Evolutionary conservation across 2,329 filamentous ascomycete species (phyloP).

Genomic region (Colletotrichum sp.): DNA sequence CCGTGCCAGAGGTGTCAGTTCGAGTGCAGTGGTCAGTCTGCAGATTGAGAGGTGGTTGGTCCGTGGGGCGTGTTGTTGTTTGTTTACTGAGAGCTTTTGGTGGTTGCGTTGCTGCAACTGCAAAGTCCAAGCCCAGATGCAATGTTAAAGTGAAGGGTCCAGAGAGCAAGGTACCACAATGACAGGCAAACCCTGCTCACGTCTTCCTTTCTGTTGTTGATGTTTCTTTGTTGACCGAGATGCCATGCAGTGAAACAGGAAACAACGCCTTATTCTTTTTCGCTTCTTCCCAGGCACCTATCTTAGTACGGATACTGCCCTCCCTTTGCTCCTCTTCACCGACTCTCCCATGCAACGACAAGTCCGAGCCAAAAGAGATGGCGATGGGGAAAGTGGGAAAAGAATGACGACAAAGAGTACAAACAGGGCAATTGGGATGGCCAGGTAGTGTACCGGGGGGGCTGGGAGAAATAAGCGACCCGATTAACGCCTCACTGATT

Average conservation of each 20-base stretch:
- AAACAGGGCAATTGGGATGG: background rate
- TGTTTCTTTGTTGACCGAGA: constrained; percentile 12
- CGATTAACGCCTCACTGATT: constrained; percentile 4
- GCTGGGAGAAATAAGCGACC: constrained; percentile 11
- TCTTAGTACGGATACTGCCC: background rate
- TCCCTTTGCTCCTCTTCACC: background rate
- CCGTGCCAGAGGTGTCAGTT: background rate
- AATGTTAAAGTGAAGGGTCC: background rate
- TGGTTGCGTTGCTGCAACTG: background rate
- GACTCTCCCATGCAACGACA: background rate
- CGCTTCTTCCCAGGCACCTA: background rate
- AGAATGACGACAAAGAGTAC: constrained; percentile 15
- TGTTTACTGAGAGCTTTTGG: background rate
- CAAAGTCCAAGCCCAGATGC: background rate
- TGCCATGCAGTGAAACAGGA: background rate
- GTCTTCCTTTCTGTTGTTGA: background rate
- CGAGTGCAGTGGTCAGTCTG: background rate
- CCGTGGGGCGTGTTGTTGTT: constrained; percentile 16
- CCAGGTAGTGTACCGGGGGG: background rate
- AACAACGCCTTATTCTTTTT: background rate
- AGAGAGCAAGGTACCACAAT: background rate
- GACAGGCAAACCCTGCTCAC: background rate
- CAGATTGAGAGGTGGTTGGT: background rate
- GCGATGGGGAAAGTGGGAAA: constrained; percentile 1
- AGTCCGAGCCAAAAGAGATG: background rate